Base-by-base conservation (phyloP, 495 filamentous ascomycete genomes). In the Delitschia confertaspora region DNA sequence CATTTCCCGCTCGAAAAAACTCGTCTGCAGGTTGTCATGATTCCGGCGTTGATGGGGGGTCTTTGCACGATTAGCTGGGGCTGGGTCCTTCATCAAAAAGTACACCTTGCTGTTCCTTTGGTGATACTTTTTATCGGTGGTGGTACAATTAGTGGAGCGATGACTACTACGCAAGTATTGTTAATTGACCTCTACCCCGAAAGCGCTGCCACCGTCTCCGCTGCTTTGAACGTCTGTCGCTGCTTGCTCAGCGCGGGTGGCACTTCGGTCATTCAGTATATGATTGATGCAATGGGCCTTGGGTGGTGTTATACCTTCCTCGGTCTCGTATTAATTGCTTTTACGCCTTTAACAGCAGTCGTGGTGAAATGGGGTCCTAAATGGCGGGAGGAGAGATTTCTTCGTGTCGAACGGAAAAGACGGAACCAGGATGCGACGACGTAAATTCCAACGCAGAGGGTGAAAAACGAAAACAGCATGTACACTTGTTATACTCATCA, bases 221-320 rank as follows among this genome's bases (percentile, higher is more conserved):
- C 64, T 0, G 51, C 62, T 2, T 44, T 53, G 6, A 62, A 59
- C 34, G 47, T 68, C 17, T 50, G 52, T 3, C 46, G 64, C 3
- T 68, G 65, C 38, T 47, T 61, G 25, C 33, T 68, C 38, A 52
- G 56, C 2, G 65, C 65, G 7, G 49, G 40, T 10, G 60, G 54
- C 6, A 45, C 54, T 3, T 63, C 59, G 3, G 47, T 46, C 13
- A 39, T 67, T 22, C 52, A 63, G 17, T 61, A 59, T 2, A 43
- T 67, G 40, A 40, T 60, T 8, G 32, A 54, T 29, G 57, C 38
- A 1, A 50, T 64, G 34, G 56, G 51, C 10, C 38, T 50, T 14
- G 64, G 64, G 8, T 66, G 64, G 64, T 57, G 55, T 11, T 66
- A 64, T 46, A 65, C 62, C 1, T 29, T 58, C 18, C 23, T 62